Percentiles rank a stretch among this genome's conserved stretches.
phyloP scores from a whole-genome alignment of 1,284 basidiomycete genomes.

The Apiotrichum siamense region DNA sequence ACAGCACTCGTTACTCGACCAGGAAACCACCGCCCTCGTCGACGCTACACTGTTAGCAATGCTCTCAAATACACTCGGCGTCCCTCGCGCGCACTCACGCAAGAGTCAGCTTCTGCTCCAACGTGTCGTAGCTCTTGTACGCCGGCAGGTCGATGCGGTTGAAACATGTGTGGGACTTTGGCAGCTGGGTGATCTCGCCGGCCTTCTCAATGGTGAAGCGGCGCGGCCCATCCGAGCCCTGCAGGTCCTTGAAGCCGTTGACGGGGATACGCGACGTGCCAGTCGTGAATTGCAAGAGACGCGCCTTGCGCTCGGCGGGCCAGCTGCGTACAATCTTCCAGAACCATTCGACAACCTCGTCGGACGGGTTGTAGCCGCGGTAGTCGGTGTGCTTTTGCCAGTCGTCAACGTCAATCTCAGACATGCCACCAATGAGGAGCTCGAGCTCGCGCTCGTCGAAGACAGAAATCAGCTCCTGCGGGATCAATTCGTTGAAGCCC shows the following conservation, averaged over 20 bases:
- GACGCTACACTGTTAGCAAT: conserved; percentile 47
- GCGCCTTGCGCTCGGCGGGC: conserved; percentile 93
- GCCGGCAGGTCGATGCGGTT: conserved; percentile 82
- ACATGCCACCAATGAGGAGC: conserved; percentile 95
- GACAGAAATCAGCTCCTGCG: conserved; percentile 89
- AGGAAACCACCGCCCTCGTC: conserved; percentile 58
- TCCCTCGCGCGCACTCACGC: conserved; percentile 48
- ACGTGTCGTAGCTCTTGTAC: conserved; percentile 80
- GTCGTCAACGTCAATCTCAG: conserved; percentile 79
- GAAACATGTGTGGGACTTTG: conserved; percentile 82
- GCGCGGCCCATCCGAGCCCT: conserved; percentile 92
- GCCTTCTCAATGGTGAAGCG: conserved; percentile 94
- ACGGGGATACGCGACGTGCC: conserved; percentile 96
- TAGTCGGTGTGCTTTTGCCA: conserved; percentile 61
- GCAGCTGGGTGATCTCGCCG: conserved; percentile 83
- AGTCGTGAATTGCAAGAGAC: conserved; percentile 92
- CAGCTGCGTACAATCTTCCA: conserved; percentile 96
- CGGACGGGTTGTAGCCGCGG: conserved; percentile 54
- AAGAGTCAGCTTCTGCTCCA: conserved; percentile 82
- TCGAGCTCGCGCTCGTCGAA: conserved; percentile 98
- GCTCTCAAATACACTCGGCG: no score
- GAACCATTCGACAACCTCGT: conserved; percentile 99
- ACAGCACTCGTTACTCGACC: conserved; percentile 31
- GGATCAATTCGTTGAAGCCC: conserved; percentile 91
- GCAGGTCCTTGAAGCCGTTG: conserved; percentile 98